Base-by-base conservation (phyloP, 139 green algal genomes). In the Chlamydomonas applanata region DNA sequence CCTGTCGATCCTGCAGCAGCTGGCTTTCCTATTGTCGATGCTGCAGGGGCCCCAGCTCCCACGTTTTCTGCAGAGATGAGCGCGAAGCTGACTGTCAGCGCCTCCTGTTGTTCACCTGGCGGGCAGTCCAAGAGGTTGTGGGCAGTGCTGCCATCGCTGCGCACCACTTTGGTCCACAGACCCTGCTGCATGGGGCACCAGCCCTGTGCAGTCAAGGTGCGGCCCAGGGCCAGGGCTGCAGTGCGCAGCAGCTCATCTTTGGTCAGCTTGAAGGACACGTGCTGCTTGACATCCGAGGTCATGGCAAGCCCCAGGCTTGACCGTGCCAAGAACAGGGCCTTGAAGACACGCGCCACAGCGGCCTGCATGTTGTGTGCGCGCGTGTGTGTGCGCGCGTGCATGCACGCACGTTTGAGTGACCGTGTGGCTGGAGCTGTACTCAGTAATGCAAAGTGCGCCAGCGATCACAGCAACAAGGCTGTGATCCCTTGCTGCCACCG, bases 221-320 rank as follows among this genome's bases (percentile, higher is more conserved):
- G 29, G 59, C 59, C 59, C 4, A 66, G 59, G 24, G 30, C 25
- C 30, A 30, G n/a, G 4, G 59, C 59, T 16, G 25, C 59, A 29
- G 32, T 32, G 3, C 30, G 13, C 30, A 53, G 5, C 62, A 49
- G 62, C 32, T 49, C 30, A 22, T 49, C 62, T 4, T 11, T 49
- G 40, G 7, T 49, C 40, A 49, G 40, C 40, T 49, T 49, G 40
- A 49, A 49, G 7, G 40, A 49, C 7, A 49, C 40, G 11, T 49
- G 62, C 62, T 52, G 62, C 32, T 69, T 69, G 30, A 69, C 36
- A 13, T 69, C 62, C 2, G 62, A 4, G 4, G 32, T 69, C 33
- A 69, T 16, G 5, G 16, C 36, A 13, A 69, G 22, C 14, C 62
- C 62, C 62, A 69, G 62, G 2, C 13, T 32, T 27, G 62, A 24